Conservation (phyloP, 495 filamentous ascomycete genomes). For the Penicillium flavigenum region DNA sequence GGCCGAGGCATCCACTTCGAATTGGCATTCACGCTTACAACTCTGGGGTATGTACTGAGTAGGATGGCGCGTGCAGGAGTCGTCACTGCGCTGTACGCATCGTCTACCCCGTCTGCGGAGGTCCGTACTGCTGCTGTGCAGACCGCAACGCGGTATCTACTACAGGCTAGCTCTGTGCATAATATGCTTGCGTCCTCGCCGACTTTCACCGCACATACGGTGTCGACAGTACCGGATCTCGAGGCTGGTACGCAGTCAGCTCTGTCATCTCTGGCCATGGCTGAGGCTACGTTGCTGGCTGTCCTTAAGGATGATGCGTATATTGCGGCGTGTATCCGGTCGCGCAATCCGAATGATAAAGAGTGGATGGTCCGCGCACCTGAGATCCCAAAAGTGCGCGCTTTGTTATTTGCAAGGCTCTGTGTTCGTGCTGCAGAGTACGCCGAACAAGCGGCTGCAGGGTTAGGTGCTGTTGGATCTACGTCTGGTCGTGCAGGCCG, state of each 20-base stretch:
- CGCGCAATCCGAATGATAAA: constrained; percentile 72
- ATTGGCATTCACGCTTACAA: constrained; percentile 71
- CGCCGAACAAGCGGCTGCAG: constrained; percentile 50
- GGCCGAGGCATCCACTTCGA: constrained; percentile 81
- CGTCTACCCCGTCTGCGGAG: constrained; percentile 59
- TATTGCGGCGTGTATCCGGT: constrained; percentile 70
- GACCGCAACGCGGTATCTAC: constrained; percentile 72
- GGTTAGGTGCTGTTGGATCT: constrained; percentile 44
- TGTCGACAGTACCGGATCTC: constrained; percentile 54
- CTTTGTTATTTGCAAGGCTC: constrained; percentile 79
- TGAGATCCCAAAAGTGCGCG: constrained; percentile 82
- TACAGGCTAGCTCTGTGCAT: constrained; percentile 78
- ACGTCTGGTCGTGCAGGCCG: constrained; percentile 20
- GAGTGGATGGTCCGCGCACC: constrained; percentile 93
- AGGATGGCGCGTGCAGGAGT: constrained; percentile 63
- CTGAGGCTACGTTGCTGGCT: constrained; percentile 85
- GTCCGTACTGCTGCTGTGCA: constrained; percentile 67
- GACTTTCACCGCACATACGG: constrained; percentile 18
- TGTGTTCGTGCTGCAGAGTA: constrained; percentile 70
- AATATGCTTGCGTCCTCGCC: constrained; percentile 56
- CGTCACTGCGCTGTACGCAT: constrained; percentile 54
- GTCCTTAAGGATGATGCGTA: constrained; percentile 95
- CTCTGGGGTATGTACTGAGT: constrained; percentile 70
- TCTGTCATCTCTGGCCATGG: constrained; percentile 69
- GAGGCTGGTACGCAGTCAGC: constrained; percentile 64